Evolutionary conservation across 1,139 yeast species (phyloP).

Genomic region (Protomyces inundatus): DNA sequence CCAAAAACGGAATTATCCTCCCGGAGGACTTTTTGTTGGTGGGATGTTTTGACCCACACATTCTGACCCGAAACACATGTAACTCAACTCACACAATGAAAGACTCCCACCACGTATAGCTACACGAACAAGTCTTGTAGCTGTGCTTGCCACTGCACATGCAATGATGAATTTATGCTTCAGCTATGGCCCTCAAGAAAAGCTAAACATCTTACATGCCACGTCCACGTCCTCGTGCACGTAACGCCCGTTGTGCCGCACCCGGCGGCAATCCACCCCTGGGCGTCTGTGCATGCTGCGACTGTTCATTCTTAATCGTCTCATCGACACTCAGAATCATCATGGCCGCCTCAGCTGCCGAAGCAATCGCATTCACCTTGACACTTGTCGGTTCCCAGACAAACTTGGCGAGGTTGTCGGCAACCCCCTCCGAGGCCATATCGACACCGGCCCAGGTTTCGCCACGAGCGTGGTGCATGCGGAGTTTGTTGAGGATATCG

Average conservation of each 20-base stretch:
- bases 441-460: slow-evolving; percentile 90
- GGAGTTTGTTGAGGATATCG: slow-evolving; percentile 77
- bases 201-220: not conserved
- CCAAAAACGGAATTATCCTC: no score
- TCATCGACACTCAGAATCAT: slow-evolving; percentile 90
- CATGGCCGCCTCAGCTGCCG: slow-evolving; percentile 97
- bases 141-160: no score
- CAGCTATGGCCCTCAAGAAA: no score
- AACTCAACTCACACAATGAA: no score
- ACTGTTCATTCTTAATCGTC: slow-evolving; percentile 78
- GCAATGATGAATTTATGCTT: no score
- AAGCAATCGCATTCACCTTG: slow-evolving; percentile 84
- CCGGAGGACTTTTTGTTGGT: no score
- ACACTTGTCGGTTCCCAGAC: slow-evolving; percentile 99
- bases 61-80: no score
- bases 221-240: slow-evolving; percentile 32
- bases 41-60: no score
- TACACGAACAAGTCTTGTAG: no score
- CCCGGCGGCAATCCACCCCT: slow-evolving; percentile 42
- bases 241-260: slow-evolving; percentile 60
- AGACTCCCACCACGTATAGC: no score
- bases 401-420: slow-evolving; percentile 76
- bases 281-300: slow-evolving; percentile 46
- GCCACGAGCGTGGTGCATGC: slow-evolving; percentile 93
- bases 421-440: slow-evolving; percentile 73